Conservation (phyloP, 176 grass and related monocot genomes). For the Cymbopogon citratus region DNA sequence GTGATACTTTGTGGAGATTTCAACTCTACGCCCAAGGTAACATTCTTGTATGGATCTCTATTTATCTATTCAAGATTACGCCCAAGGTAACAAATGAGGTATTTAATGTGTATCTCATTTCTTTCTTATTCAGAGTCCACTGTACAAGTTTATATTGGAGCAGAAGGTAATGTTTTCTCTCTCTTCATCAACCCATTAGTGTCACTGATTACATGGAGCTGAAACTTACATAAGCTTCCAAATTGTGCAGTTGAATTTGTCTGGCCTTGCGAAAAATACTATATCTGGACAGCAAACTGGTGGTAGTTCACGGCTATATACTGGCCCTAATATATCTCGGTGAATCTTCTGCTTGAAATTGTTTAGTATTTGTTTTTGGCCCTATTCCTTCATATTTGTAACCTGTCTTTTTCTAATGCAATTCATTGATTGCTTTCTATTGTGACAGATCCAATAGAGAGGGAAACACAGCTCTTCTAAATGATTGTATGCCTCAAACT, state of each 20-base stretch:
- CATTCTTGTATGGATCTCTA: conserved; percentile 9
- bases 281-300: conserved; percentile 80
- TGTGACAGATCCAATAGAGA: conserved; percentile 26
- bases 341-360: conserved; percentile 31
- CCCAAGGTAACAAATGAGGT: conserved; percentile 19
- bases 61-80: conserved; percentile 7
- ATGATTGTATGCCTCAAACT: conserved; percentile 21
- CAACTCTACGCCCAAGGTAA: conserved; percentile 80
- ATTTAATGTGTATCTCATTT: conserved; percentile 26
- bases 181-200: not conserved
- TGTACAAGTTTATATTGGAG: conserved; percentile 74
- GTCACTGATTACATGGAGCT: not conserved
- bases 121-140: conserved; percentile 65
- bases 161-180: conserved; percentile 60
- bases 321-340: conserved; percentile 42
- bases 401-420: not conserved
- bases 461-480: not conserved
- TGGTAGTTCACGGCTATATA: conserved; percentile 37
- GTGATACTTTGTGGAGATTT: conserved; percentile 98
- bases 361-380: conserved; percentile 3
- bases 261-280: conserved; percentile 45
- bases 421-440: conserved; percentile 32
- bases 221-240: conserved; percentile 28
- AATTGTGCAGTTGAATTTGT: conserved; percentile 69
- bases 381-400: conserved; percentile 11